Conservation (phyloP, 192 early-diverging fungal species). For the Haplosporangium gracile region DNA sequence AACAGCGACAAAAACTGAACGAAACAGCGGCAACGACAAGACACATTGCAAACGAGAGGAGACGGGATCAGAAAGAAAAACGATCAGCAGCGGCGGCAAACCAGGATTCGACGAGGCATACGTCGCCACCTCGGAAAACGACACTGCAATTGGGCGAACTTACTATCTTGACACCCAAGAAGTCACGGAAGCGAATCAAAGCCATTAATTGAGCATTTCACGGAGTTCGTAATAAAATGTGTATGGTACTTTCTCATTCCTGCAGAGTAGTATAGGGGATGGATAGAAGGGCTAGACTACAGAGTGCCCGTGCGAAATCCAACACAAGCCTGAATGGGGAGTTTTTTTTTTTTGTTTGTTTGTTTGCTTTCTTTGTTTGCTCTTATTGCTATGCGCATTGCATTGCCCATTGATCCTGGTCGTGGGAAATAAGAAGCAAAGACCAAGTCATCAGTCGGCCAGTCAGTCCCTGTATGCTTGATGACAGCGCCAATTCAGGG, state of each 20-base stretch:
- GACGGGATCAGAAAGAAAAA: background rate
- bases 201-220: background rate
- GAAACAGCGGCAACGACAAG: background rate
- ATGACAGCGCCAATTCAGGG: background rate
- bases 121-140: background rate
- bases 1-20: background rate
- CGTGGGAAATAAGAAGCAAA: background rate
- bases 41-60: background rate
- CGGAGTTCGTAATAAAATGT: background rate
- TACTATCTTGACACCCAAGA: background rate
- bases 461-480: background rate
- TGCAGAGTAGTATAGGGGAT: background rate
- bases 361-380: background rate
- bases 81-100: background rate
- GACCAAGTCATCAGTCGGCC: background rate
- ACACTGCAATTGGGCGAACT: background rate
- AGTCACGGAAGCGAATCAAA: background rate
- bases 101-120: background rate
- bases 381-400: background rate
- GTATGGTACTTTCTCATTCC: background rate
- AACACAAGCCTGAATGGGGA: background rate
- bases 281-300: background rate
- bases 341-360: background rate
- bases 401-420: background rate
- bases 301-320: background rate